Conservation (phyloP, 2,329 filamentous ascomycete genomes). For the Cercospora beticola region DNA sequence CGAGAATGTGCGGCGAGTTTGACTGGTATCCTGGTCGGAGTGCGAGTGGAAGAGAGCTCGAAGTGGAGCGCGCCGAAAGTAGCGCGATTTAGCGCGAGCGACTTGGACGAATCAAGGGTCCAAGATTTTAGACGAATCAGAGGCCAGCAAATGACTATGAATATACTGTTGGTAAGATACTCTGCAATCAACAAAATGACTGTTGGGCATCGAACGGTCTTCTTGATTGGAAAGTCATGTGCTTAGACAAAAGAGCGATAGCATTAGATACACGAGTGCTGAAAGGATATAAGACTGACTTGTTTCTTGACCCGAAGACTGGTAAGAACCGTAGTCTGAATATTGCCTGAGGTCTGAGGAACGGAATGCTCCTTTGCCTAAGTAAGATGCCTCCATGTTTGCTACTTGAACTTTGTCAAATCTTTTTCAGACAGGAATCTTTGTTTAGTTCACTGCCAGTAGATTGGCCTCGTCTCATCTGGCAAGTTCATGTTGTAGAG, state of each 20-base stretch:
- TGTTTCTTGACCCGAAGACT: background rate
- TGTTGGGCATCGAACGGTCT: background rate
- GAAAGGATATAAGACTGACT: background rate
- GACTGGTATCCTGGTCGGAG: background rate
- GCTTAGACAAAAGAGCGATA: background rate
- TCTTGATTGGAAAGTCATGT: background rate
- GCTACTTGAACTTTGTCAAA: background rate
- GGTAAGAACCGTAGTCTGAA: background rate
- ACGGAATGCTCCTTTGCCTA: background rate
- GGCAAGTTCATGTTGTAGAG: background rate
- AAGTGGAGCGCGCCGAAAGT: background rate
- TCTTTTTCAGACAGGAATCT: background rate
- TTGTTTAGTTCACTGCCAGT: background rate
- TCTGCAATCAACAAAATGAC: background rate
- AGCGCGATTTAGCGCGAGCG: background rate
- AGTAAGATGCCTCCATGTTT: background rate
- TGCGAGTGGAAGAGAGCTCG: background rate
- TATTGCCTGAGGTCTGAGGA: background rate
- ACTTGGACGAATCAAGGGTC: background rate
- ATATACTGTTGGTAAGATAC: background rate
- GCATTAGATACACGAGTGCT: background rate
- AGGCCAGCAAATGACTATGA: background rate
- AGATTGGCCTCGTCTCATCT: background rate
- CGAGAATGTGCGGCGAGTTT: background rate
- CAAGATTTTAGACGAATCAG: background rate